These are phyloP conservation scores for Mortierella sp. DNA, from an alignment of 371 early-diverging fungal species.

Conservation along the genomic window DNA sequence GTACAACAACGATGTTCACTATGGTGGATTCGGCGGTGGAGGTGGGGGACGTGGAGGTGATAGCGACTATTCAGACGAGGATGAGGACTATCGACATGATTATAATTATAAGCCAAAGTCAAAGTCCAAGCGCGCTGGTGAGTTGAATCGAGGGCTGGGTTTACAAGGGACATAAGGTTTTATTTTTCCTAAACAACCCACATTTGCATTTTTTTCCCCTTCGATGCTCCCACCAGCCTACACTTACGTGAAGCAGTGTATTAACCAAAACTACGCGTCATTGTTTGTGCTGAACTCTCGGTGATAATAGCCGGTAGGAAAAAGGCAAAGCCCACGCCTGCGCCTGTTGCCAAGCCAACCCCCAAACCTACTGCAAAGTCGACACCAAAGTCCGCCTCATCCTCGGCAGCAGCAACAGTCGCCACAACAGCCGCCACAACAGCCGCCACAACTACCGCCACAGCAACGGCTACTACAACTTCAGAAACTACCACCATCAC, in stretches of 20 bases:
- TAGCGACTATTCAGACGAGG: constrained; percentile 46
- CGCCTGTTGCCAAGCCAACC: constrained; percentile 12
- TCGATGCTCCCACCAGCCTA: not conserved
- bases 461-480: not conserved
- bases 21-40: constrained; percentile 60
- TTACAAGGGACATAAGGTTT: not conserved
- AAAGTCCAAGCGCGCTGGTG: constrained; percentile 39
- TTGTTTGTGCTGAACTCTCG: not conserved
- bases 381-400: constrained; percentile 5
- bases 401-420: not conserved
- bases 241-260: not conserved
- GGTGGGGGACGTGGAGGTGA: constrained; percentile 55
- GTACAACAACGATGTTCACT: constrained; percentile 68
- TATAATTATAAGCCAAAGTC: constrained; percentile 51
- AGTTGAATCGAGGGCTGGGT: not conserved
- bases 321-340: constrained; percentile 5
- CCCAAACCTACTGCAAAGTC: not conserved
- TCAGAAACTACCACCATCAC: constrained; percentile 23
- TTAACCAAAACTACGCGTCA: constrained; percentile 6
- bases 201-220: not conserved
- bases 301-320: not conserved
- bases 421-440: not conserved
- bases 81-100: constrained; percentile 65
- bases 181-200: not conserved
- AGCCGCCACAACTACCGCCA: not conserved